Conservation (phyloP, 2,329 filamentous ascomycete species). For the Stemphylium lycopersici region DNA sequence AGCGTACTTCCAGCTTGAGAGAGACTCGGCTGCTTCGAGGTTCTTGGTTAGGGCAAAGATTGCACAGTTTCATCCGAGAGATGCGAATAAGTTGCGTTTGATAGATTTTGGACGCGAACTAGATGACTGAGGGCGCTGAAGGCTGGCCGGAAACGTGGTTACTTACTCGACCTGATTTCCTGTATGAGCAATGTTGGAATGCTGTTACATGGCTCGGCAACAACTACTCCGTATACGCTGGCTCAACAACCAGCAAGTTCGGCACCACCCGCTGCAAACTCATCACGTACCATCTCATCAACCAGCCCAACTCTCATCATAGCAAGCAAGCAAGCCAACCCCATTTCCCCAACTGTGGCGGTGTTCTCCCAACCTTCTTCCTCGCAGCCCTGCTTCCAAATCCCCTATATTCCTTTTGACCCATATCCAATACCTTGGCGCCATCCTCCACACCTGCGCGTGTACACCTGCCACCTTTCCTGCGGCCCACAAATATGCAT, state of each 20-base stretch:
- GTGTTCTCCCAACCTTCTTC: conserved; percentile 6
- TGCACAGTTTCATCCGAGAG: conserved; percentile 62
- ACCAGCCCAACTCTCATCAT: too few relatives aligned
- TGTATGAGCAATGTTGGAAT: too few relatives aligned
- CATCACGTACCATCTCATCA: too few relatives aligned
- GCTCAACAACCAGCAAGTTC: too few relatives aligned
- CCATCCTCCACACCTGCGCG: background rate
- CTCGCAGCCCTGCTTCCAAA: background rate
- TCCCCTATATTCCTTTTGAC: conserved; percentile 3
- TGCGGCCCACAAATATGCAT: conserved; percentile 3
- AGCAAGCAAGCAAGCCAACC: too few relatives aligned
- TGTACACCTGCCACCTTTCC: background rate
- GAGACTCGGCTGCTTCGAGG: conserved; percentile 59
- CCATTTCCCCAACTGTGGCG: conserved; percentile 9
- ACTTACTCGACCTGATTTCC: too few relatives aligned
- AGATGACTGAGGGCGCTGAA: conserved; percentile 35
- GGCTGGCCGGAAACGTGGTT: too few relatives aligned
- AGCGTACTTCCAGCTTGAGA: conserved; percentile 56
- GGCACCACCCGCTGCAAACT: too few relatives aligned
- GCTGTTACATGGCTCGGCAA: too few relatives aligned
- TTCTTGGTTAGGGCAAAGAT: conserved; percentile 62
- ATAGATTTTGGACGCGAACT: conserved; percentile 59
- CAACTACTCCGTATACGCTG: too few relatives aligned
- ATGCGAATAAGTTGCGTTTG: conserved; percentile 58
- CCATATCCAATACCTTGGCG: conserved; percentile 5